These are phyloP conservation scores for Emericellopsis atlantica DNA, from an alignment of 2,329 filamentous ascomycete species.

Conservation along the genomic window DNA sequence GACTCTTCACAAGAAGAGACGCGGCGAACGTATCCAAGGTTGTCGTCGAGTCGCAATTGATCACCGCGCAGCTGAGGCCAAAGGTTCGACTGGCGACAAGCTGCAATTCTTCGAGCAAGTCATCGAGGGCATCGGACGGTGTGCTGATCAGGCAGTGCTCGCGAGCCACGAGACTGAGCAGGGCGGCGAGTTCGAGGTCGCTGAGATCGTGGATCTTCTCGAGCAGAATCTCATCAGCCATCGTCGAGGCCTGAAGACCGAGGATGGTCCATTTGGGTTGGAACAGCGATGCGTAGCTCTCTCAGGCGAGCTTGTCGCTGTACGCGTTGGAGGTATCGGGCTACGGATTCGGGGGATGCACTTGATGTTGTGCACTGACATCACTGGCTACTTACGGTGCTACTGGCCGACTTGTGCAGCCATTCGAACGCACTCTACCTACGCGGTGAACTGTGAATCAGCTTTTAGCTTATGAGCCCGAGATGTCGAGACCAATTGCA, in stretches of 20 bases:
- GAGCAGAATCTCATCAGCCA: conserved; percentile 51
- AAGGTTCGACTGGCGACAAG: conserved; percentile 63
- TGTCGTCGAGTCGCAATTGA: conserved; percentile 61
- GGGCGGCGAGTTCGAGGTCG: conserved; percentile 76
- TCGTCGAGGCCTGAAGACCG: conserved; percentile 18
- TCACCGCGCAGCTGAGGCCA: conserved; percentile 52
- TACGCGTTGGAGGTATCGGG: too few species aligned
- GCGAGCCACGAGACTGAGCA: conserved; percentile 68
- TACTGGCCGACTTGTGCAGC: too few species aligned
- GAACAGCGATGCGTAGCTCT: too few species aligned
- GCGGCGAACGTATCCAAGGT: conserved; percentile 73
- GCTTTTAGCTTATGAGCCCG: too few species aligned
- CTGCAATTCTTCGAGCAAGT: conserved; percentile 61
- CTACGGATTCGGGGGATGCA: too few species aligned
- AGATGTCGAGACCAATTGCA: too few species aligned
- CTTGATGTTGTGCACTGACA: too few species aligned
- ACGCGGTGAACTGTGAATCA: too few species aligned
- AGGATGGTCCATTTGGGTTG: conserved; percentile 2
- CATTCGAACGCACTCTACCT: too few species aligned
- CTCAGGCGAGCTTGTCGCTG: too few species aligned
- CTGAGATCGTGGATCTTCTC: conserved; percentile 65
- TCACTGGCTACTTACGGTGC: too few species aligned
- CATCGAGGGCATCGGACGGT: conserved; percentile 45
- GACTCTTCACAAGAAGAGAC: conserved; percentile 39
- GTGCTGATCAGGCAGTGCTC: conserved; percentile 87